phyloP scores from a whole-genome alignment of 257 asterid species.

The Dorcoceras hygrometricum region DNA sequence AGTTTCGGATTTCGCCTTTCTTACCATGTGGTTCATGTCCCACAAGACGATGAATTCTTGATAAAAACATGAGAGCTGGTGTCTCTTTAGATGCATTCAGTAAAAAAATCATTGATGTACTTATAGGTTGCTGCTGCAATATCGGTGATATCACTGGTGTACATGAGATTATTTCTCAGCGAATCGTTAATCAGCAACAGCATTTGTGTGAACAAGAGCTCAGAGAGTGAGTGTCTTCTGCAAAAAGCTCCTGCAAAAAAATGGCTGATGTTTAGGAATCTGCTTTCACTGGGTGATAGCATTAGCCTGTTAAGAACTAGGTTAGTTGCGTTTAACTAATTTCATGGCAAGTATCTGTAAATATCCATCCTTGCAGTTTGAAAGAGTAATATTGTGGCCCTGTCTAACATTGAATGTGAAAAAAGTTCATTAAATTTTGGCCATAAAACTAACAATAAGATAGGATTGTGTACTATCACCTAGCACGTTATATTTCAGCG shows the following conservation, averaged over 20 bases:
- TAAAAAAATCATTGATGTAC: not conserved
- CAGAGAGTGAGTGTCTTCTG: constrained; percentile 56
- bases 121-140: constrained; percentile 69
- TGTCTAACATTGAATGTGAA: not conserved
- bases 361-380: too few species aligned
- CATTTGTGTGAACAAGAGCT: constrained; percentile 19
- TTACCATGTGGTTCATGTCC: not conserved
- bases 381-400: too few species aligned
- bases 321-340: constrained; percentile 25
- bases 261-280: constrained; percentile 41
- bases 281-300: constrained; percentile 59
- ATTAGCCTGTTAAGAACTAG: constrained; percentile 60
- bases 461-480: not conserved
- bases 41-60: not conserved
- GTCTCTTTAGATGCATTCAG: too few species aligned
- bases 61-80: too few species aligned
- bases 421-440: not conserved
- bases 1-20: too few species aligned
- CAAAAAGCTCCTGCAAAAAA: constrained; percentile 53
- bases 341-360: not conserved
- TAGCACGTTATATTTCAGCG: too few species aligned
- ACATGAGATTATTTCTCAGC: constrained; percentile 73
- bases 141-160: constrained; percentile 51
- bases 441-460: not conserved
- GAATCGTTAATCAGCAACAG: constrained; percentile 44